Percentiles rank a stretch among this genome's conserved stretches.
Conservation (phyloP, 1,284 basidiomycete genomes). For the Tetrapyrgos nigripes region DNA sequence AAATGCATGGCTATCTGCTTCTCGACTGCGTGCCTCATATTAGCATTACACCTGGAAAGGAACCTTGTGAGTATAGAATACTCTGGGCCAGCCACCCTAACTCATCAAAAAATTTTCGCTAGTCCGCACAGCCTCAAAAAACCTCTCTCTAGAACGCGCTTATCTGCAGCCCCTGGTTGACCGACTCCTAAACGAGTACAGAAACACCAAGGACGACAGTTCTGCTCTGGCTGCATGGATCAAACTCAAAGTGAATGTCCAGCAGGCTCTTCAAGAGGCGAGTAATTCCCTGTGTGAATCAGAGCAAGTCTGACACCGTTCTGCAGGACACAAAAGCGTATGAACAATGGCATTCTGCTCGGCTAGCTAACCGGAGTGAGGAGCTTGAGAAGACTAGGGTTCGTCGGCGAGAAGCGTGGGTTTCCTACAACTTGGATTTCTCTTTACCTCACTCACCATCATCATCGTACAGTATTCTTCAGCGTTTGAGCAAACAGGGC, state of each 20-base stretch:
- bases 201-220: not conserved
- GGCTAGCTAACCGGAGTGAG: not conserved
- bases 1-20: not conserved
- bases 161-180: not conserved
- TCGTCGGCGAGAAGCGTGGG: constrained; percentile 6
- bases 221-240: not conserved
- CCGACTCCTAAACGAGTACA: not conserved
- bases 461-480: not conserved
- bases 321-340: not conserved
- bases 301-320: not conserved
- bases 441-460: not conserved
- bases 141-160: not conserved
- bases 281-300: not conserved
- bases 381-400: constrained; percentile 1
- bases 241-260: not conserved
- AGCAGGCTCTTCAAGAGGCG: not conserved
- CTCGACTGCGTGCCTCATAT: not conserved
- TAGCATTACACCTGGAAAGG: constrained; percentile 5
- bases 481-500: constrained; percentile 5
- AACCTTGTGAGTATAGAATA: constrained; percentile 4
- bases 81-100: not conserved
- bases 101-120: not conserved
- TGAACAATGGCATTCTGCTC: not conserved
- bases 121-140: not conserved
- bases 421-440: not conserved